A percentile compares a stretch with the other conserved stretches of the same genome.
phyloP scores from a whole-genome alignment of 106 monocot genomes.

The Dendrobium chrysotoxum region DNA sequence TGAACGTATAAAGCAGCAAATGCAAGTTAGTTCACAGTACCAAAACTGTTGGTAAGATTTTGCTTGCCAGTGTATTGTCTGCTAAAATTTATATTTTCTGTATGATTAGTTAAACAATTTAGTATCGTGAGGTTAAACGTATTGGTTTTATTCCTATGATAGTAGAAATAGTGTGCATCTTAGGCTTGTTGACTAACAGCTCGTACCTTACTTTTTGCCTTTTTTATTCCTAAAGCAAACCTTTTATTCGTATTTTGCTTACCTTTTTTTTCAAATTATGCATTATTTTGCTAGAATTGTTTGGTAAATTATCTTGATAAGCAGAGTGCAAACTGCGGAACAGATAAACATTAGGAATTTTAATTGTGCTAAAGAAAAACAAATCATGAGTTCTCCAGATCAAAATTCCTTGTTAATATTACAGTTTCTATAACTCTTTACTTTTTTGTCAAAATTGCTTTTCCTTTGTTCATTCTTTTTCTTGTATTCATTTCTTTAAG shows the following conservation, averaged over 20 bases:
- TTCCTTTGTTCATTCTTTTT: background rate
- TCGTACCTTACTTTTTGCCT: background rate
- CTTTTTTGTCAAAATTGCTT: background rate
- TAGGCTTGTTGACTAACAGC: background rate
- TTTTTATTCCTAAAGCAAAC: background rate
- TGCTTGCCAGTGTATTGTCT: background rate
- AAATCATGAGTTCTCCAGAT: background rate
- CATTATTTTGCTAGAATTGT: background rate
- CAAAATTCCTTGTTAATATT: background rate
- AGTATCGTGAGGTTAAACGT: background rate
- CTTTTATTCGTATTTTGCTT: background rate
- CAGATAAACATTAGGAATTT: background rate
- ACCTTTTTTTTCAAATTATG: background rate
- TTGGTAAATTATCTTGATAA: background rate
- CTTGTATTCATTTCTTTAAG: background rate
- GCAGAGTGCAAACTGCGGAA: background rate
- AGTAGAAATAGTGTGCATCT: background rate
- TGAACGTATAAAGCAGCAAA: constrained; percentile 94
- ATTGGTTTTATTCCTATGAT: background rate
- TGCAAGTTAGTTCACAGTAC: constrained; percentile 93
- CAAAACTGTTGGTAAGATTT: constrained; percentile 72
- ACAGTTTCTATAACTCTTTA: background rate
- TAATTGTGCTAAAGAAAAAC: background rate
- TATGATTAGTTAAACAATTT: background rate
- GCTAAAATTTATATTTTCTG: background rate